A percentile compares a stretch with the other conserved stretches of the same genome.
These are phyloP conservation scores for Ocimum tenuiflorum DNA, from an alignment of 257 asterid species.

Conservation along the genomic window DNA sequence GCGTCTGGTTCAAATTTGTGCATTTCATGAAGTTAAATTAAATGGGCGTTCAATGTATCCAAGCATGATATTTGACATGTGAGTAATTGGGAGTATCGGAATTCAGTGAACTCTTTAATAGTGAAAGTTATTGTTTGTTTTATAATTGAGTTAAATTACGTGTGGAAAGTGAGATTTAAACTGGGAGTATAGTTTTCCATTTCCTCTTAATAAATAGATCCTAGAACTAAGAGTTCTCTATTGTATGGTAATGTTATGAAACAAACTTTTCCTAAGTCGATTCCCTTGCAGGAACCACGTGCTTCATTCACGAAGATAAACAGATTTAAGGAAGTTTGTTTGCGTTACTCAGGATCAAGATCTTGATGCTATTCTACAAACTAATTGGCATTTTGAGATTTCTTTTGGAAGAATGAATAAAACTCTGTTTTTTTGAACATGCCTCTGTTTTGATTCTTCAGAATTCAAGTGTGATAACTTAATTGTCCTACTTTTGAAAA, in stretches of 20 bases:
- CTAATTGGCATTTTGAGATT: neutral
- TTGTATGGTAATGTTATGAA: neutral
- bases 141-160: neutral
- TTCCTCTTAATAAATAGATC: neutral
- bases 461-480: neutral
- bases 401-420: neutral
- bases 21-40: neutral
- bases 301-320: neutral
- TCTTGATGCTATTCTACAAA: neutral
- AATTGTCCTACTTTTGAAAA: slow-evolving; percentile 2
- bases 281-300: too few species aligned
- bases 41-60: too few species aligned
- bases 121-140: neutral
- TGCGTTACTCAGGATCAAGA: neutral
- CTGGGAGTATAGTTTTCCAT: neutral
- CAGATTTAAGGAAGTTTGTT: neutral
- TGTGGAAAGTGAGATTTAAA: neutral
- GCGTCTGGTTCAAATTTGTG: neutral
- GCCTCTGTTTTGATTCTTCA: neutral
- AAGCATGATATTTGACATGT: too few species aligned
- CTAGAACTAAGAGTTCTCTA: neutral
- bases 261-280: too few species aligned
- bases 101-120: too few species aligned
- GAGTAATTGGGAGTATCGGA: too few species aligned
- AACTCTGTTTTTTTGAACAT: neutral